Conservation (phyloP, 2,329 filamentous ascomycete species). For the Penicillium polonicum region DNA sequence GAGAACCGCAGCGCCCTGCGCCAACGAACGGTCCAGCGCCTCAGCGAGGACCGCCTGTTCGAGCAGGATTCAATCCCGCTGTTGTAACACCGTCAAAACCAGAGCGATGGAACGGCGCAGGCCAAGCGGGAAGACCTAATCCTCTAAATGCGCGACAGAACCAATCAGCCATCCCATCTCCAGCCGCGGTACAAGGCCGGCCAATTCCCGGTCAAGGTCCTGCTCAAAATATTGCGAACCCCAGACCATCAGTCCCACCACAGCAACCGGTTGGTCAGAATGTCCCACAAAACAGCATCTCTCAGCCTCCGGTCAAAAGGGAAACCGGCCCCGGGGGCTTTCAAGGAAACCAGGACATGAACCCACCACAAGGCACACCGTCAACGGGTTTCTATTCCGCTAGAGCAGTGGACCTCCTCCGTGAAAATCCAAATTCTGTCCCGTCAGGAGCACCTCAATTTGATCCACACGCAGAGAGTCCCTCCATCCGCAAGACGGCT, state of each 20-base stretch:
- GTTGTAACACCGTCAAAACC: constrained; percentile 42
- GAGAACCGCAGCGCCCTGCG: constrained; percentile 28
- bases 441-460: constrained; percentile 56
- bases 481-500: constrained; percentile 84
- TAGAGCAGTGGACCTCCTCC: constrained; percentile 59
- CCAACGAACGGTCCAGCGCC: constrained; percentile 24
- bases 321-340: constrained; percentile 17
- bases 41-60: constrained; percentile 22
- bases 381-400: constrained; percentile 67
- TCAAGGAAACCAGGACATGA: constrained; percentile 23
- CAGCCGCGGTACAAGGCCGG: constrained; percentile 19
- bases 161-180: constrained; percentile 14
- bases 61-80: constrained; percentile 22
- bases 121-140: constrained; percentile 24
- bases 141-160: constrained; percentile 26
- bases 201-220: constrained; percentile 17
- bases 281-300: constrained; percentile 10
- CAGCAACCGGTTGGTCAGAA: constrained; percentile 18
- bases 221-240: constrained; percentile 23
- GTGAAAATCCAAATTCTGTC: constrained; percentile 50
- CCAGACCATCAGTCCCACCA: constrained; percentile 16
- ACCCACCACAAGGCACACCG: constrained; percentile 31
- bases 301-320: constrained; percentile 26
- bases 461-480: constrained; percentile 73
- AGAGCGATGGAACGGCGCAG: constrained; percentile 30